Base-by-base conservation (phyloP, 2,329 filamentous ascomycete species). In the Fusarium beomiforme region DNA sequence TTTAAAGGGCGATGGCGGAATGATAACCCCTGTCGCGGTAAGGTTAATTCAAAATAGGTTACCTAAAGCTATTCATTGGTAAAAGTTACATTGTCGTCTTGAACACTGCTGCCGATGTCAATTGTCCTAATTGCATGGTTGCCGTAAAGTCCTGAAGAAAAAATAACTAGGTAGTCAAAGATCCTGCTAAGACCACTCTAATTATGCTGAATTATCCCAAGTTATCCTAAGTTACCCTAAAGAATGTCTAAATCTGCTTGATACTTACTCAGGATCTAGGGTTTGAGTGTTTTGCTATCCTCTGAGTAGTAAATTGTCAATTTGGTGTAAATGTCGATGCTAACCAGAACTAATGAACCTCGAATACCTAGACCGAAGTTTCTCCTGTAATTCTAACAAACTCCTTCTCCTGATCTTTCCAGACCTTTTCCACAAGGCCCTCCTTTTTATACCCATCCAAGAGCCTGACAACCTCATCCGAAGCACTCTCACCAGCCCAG, bases 361-460 rank as follows among this genome's bases (percentile, higher is more conserved):
- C 4, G 11, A 3, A n/a, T 10, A 16, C 11, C 17, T 54, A 67
- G 26, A 67, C 36, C 29, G 31, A 62, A 39, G 17, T 17, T 5
- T 23, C 19, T 5, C 62, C 64, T 2, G 64, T 73, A 8, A 72
- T 71, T 39, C 70, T 73, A 29, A 59, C 56, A 58, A 78, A 78
- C 39, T 77, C 75, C 5, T 26, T 59, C 31, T 77, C 72, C 6
- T 75, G n/a, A 47, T 76, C 62, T 13, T 59, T 64, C 75, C 72
- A 76, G 5, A 77, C 43, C 31, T 62, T 71, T 19, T 75, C 76
- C 14, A 75, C 64, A 21, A 64, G 26, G 1, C 68, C 72, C 14
- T 72, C 72, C n/a, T 56, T 23, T 7, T 69, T 57, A 51, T 72
- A 73, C 33, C 43, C 67, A 10, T 55, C 59, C 4, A 77, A 33